Conservation (phyloP, 768 basidiomycete species). For the Trametes cubensis region DNA sequence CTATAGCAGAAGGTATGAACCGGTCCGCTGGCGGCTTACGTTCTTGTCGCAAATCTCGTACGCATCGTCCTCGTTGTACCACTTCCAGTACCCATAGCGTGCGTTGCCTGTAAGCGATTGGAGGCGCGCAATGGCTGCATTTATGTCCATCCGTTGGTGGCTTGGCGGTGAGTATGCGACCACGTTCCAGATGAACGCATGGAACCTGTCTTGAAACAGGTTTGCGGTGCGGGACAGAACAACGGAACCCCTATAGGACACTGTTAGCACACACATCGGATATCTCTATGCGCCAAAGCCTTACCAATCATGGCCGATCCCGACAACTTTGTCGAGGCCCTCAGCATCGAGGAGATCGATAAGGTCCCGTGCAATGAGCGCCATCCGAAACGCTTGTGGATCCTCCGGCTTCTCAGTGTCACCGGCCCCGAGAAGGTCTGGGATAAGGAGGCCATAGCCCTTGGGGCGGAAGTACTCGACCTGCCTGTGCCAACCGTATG, state of each 20-base stretch:
- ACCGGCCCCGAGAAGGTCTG: constrained; percentile 51
- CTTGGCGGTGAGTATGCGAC: constrained; percentile 38
- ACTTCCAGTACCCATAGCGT: constrained; percentile 47
- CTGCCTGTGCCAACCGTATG: constrained; percentile 45
- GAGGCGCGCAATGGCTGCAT: constrained; percentile 29
- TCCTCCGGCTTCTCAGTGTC: constrained; percentile 47
- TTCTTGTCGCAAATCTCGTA: constrained; percentile 10
- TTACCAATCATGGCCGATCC: constrained; percentile 41
- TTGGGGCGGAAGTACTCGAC: constrained; percentile 40
- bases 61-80: constrained; percentile 1
- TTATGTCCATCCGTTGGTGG: constrained; percentile 29
- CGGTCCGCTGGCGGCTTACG: too few relatives aligned
- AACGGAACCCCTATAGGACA: constrained; percentile 4
- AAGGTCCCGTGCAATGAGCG: constrained; percentile 35
- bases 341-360: constrained; percentile 40
- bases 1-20: too few relatives aligned
- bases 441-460: constrained; percentile 49
- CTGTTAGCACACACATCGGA: neutral
- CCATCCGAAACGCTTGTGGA: constrained; percentile 30
- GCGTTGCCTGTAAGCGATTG: constrained; percentile 16
- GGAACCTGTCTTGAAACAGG: constrained; percentile 42
- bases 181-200: constrained; percentile 41
- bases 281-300: neutral
- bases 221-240: neutral
- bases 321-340: constrained; percentile 34